Base-by-base conservation (phyloP, 2,329 filamentous ascomycete species). In the Botrytis aclada region DNA sequence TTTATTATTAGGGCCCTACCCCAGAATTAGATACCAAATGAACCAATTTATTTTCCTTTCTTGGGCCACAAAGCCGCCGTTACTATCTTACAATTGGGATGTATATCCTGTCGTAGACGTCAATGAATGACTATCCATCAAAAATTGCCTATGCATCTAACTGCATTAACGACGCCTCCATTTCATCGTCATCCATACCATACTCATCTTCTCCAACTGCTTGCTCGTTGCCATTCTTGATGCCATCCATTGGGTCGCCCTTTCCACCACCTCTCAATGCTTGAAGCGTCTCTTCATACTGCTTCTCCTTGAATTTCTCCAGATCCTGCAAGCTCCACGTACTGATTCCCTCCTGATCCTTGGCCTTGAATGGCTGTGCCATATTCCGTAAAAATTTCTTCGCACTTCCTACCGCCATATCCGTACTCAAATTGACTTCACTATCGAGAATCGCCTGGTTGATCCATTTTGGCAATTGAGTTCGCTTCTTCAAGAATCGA, bases 391-490 rank as follows among this genome's bases (percentile, higher is more conserved):
- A 83, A 82, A 99, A 99, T 70, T 92, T 92, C 83, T 97, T 94
- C 18, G 96, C 95, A 64, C 89, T 91, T 72, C 93, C 93, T 29
- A 97, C 92, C 0, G 95, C 94, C 90, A 98, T 97, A 80, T 99
- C 96, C 0, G 96, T 97, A 80, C 93, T 97, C 74, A 99, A 86
- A 78, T 97, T 98, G 18, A 92, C 90, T 77, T 97, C 94, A 34
- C 91, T 91, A 67, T 97, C 94, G 45, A 93, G 85, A 74, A 99
- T 87, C 4, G 92, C 94, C 80, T 97, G 92, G 75, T 91, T 93
- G 80, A 99, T 99, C 96, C 96, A 99, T 81, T 97, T 97, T 18
- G 96, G 96, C 41, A 99, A 86, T 83, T 99, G 97, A 4, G 83
- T 86, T 54, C 94, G 88, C 84, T 98, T 98, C 84, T 96, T 97